Base-by-base conservation (phyloP, 2,329 filamentous ascomycete species). In the Falciphora oryzae region DNA sequence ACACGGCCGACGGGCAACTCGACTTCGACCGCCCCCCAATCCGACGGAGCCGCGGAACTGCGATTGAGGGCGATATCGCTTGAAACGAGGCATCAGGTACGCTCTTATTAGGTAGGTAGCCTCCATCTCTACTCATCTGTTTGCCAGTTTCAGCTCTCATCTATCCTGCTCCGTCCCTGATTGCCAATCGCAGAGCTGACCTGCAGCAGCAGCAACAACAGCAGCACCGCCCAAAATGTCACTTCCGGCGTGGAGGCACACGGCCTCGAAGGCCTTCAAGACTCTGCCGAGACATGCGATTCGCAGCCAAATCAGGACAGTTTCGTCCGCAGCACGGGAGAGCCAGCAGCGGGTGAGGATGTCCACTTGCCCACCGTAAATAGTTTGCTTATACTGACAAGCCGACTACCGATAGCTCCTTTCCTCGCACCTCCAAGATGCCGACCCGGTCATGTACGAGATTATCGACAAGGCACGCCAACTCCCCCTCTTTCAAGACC, bases 401-500 rank as follows among this genome's bases (percentile, higher is more conserved):
- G 18, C 16, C 28, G 16, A 0, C 7, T n/a, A 16, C 4, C 57
- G 58, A 57, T 69, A 97, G 93, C 80, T 97, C 64, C 88, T 99
- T 64, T 86, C 90, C 60, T 84, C 90, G 65, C 83, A 90, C 74
- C 85, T 99, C 63, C 84, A 93, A 74, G 85, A 95, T 72, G 92
- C 92, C 69, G 95, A 98, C 76, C 92, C 94, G 59, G 82, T 88
- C 62, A 89, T 98, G 69, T 96, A 88, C 75, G 87, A 91, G 63
- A 97, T 98, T 72, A 87, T 98, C 70, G 90, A 96, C 77, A 94
- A 93, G 85, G 93, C 96, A 78, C 72, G 77, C 32, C 56, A 59
- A 11, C 28, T 18, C 22, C 29, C 13, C 11, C 35, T 44, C 35
- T 28, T 57, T 14, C 8, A 22, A 35, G 13, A 62, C 44, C 57